These are phyloP conservation scores for Parmales sp. DNA, from an alignment of 108 stramenopile genomes.

Conservation along the genomic window DNA sequence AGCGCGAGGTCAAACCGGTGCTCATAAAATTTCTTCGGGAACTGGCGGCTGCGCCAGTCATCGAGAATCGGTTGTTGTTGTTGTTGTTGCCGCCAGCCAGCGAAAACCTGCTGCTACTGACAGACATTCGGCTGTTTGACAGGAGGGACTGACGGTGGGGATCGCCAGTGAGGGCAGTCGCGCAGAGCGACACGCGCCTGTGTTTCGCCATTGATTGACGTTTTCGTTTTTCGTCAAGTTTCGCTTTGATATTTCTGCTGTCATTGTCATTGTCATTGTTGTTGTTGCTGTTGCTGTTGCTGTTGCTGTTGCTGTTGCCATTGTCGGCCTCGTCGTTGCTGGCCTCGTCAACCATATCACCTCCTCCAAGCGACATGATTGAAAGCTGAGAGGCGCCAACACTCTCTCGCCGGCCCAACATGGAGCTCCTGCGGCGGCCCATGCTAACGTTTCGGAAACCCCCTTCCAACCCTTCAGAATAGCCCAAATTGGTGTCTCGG, in stretches of 20 bases:
- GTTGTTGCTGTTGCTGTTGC: slow-evolving; percentile 24
- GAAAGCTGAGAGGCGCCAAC: no score
- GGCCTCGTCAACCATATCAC: no score
- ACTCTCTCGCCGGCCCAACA: background rate
- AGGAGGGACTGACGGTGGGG: background rate
- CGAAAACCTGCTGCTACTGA: background rate
- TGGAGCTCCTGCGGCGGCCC: background rate
- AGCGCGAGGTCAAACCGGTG: background rate
- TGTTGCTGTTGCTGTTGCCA: background rate
- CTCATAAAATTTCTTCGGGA: background rate
- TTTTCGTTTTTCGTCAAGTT: background rate
- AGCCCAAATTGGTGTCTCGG: background rate
- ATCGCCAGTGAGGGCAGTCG: background rate
- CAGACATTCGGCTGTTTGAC: background rate
- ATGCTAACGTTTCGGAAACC: background rate
- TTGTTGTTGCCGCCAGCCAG: slow-evolving; percentile 11
- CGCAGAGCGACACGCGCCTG: slow-evolving; percentile 12
- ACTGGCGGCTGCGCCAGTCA: background rate
- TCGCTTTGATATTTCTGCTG: background rate
- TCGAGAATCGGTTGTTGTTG: background rate
- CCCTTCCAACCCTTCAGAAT: background rate
- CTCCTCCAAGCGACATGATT: no score
- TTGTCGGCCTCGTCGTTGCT: background rate
- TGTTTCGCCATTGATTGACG: slow-evolving; percentile 14
- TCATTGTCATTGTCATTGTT: slow-evolving; percentile 25